These are phyloP conservation scores for Podaxis carcinomalis DNA, from an alignment of 768 basidiomycete species.

Conservation along the genomic window DNA sequence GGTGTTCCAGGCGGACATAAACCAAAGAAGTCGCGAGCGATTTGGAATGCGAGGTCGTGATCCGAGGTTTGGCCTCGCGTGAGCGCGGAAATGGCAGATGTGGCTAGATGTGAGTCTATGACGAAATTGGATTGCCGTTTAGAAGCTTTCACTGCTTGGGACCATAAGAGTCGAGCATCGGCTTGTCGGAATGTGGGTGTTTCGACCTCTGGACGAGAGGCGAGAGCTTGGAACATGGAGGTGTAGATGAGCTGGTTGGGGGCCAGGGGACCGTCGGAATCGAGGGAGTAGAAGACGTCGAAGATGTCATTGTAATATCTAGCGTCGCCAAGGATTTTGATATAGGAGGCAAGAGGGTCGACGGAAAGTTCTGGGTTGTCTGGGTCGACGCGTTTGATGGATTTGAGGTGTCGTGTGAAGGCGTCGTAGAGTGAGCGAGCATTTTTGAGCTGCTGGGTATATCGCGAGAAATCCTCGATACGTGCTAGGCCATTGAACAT, in stretches of 20 bases:
- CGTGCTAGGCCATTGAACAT: slow-evolving; percentile 61
- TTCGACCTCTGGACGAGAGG: slow-evolving; percentile 16
- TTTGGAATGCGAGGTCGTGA: slow-evolving; percentile 61
- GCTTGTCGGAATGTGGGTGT: slow-evolving; percentile 42
- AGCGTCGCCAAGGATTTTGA: slow-evolving; percentile 60
- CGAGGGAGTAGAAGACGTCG: slow-evolving; percentile 69
- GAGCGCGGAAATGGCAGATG: slow-evolving; percentile 51
- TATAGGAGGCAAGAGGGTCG: slow-evolving; percentile 54
- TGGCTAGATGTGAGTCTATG: slow-evolving; percentile 51
- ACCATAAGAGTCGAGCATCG: slow-evolving; percentile 73
- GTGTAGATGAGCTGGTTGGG: slow-evolving; percentile 61
- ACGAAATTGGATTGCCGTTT: slow-evolving; percentile 39
- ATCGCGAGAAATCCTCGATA: slow-evolving; percentile 56
- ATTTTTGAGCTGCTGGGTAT: slow-evolving; percentile 58
- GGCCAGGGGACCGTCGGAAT: slow-evolving; percentile 56
- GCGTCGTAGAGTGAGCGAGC: slow-evolving; percentile 58
- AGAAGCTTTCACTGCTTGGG: slow-evolving; percentile 50
- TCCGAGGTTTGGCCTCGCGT: slow-evolving; percentile 53
- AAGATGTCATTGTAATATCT: slow-evolving; percentile 63
- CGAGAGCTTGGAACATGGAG: slow-evolving; percentile 55
- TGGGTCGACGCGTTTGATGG: slow-evolving; percentile 45
- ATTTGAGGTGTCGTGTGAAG: slow-evolving; percentile 46
- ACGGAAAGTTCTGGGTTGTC: slow-evolving; percentile 42
- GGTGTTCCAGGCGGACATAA: slow-evolving; percentile 44
- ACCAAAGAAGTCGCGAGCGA: slow-evolving; percentile 60